Evolutionary conservation across 1,139 yeast species (phyloP).

Genomic region (Pichia terricola): DNA sequence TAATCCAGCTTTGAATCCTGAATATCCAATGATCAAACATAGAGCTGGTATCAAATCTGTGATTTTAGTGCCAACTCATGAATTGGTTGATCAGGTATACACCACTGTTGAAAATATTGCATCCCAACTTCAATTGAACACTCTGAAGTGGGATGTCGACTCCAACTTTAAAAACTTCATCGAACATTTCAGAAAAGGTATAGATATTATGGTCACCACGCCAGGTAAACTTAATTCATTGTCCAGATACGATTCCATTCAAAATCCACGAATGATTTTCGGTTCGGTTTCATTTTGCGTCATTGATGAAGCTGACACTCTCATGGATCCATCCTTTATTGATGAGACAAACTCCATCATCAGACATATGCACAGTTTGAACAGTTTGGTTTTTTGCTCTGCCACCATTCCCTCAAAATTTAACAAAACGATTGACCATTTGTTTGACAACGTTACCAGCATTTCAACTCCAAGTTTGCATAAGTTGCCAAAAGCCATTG

Average conservation of each 20-base stretch:
- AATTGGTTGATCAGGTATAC: conserved; percentile 73
- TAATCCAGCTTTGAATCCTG: not conserved
- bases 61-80: conserved; percentile 80
- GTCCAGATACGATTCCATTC: conserved; percentile 22
- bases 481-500: conserved; percentile 66
- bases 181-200: conserved; percentile 38
- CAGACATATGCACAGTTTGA: conserved; percentile 41
- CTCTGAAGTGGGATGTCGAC: conserved; percentile 46
- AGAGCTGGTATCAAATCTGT: conserved; percentile 50
- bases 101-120: conserved; percentile 38
- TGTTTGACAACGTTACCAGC: conserved; percentile 58
- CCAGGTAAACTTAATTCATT: conserved; percentile 51
- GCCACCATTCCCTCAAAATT: conserved; percentile 86
- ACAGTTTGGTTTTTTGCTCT: conserved; percentile 67
- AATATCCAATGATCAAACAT: conserved; percentile 10
- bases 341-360: conserved; percentile 56
- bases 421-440: conserved; percentile 46
- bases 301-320: conserved; percentile 92
- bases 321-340: conserved; percentile 77
- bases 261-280: conserved; percentile 20
- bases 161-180: conserved; percentile 35
- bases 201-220: conserved; percentile 77
- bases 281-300: conserved; percentile 47
- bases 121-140: conserved; percentile 32
- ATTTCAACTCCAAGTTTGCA: conserved; percentile 79